phyloP scores from a whole-genome alignment of 2,329 filamentous ascomycete genomes.

The Scytalidium lignicola region DNA sequence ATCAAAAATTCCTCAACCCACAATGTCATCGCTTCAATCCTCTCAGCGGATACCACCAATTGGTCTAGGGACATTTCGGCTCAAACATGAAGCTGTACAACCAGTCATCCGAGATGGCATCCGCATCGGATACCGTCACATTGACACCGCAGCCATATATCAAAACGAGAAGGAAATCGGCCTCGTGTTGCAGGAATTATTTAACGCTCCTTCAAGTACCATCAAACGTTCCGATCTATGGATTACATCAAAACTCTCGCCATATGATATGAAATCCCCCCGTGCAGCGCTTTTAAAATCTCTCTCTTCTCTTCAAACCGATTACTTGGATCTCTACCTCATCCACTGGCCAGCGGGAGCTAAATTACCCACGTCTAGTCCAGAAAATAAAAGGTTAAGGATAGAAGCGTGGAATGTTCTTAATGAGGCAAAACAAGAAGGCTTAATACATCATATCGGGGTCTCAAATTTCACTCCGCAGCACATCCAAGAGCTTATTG shows the following conservation, averaged over 20 bases:
- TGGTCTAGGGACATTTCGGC: slow-evolving; percentile 12
- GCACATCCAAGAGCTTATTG: slow-evolving; percentile 70
- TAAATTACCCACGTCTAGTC: slow-evolving; percentile 41
- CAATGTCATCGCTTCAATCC: background rate
- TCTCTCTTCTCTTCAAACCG: slow-evolving; percentile 51
- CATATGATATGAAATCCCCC: slow-evolving; percentile 66
- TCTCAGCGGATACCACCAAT: slow-evolving; percentile 2
- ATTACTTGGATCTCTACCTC: slow-evolving; percentile 62
- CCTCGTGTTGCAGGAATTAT: slow-evolving; percentile 7
- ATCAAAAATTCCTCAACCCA: too few species aligned
- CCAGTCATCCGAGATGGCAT: slow-evolving; percentile 9
- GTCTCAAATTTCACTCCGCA: slow-evolving; percentile 79
- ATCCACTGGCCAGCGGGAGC: slow-evolving; percentile 59
- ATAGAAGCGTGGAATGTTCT: slow-evolving; percentile 65
- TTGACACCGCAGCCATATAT: slow-evolving; percentile 43
- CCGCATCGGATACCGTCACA: slow-evolving; percentile 26
- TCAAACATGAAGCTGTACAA: slow-evolving; percentile 9
- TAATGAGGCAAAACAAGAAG: slow-evolving; percentile 60
- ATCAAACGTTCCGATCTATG: slow-evolving; percentile 43
- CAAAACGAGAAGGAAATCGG: slow-evolving; percentile 38
- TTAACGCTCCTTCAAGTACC: slow-evolving; percentile 1
- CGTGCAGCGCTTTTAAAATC: slow-evolving; percentile 51
- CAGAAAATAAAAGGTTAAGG: slow-evolving; percentile 44
- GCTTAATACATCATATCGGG: slow-evolving; percentile 72
- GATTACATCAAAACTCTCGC: slow-evolving; percentile 75